Percentiles rank a stretch among this genome's conserved stretches.
phyloP scores from a whole-genome alignment of 2,329 filamentous ascomycete species.

The Monilinia fructigena region DNA sequence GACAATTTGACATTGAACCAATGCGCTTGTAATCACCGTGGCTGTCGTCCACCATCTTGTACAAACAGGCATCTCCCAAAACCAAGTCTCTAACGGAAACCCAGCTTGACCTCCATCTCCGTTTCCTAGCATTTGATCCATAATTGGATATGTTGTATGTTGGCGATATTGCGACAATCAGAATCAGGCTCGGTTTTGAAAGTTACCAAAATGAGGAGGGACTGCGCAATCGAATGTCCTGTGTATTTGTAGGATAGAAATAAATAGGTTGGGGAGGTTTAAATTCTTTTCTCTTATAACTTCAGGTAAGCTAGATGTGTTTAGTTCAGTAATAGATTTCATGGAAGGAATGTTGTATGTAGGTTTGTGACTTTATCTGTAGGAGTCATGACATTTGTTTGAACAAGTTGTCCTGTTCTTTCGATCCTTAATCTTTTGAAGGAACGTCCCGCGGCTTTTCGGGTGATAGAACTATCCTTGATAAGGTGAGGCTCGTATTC shows the following conservation, averaged over 20 bases:
- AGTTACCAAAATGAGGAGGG: not conserved
- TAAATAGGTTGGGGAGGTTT: too few relatives aligned
- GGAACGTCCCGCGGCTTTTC: not conserved
- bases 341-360: not conserved
- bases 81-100: conserved; percentile 93
- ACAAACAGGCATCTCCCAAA: conserved; percentile 96
- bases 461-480: not conserved
- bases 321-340: not conserved
- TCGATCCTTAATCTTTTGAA: not conserved
- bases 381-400: conserved; percentile 7
- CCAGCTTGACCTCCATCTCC: conserved; percentile 52
- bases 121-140: conserved; percentile 42
- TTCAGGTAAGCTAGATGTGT: not conserved
- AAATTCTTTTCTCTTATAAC: not conserved
- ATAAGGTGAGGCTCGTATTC: conserved; percentile 2
- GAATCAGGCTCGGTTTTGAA: not conserved
- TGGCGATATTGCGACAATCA: conserved; percentile 1
- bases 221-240: not conserved
- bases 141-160: conserved; percentile 21
- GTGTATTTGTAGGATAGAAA: not conserved
- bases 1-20: conserved; percentile 91
- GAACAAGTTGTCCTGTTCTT: conserved; percentile 23
- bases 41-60: conserved; percentile 97
- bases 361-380: not conserved
- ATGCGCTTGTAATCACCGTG: conserved; percentile 78